These are phyloP conservation scores for Geosmithia putterillii DNA, from an alignment of 2,329 filamentous ascomycete species.

Conservation along the genomic window DNA sequence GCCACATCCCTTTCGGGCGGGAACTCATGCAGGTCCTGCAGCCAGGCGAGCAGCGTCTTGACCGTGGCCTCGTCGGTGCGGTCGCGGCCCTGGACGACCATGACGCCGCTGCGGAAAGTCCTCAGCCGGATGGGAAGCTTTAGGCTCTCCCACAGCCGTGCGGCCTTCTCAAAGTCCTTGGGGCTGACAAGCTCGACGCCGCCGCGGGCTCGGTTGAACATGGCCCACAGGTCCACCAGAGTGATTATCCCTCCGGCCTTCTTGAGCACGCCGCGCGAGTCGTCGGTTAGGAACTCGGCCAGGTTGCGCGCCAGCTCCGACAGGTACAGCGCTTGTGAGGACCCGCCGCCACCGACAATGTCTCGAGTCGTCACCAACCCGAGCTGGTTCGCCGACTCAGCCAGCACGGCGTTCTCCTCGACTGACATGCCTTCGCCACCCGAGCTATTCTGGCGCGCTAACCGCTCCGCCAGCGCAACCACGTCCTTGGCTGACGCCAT, in stretches of 20 bases:
- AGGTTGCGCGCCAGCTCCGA: constrained; percentile 77
- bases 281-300: constrained; percentile 82
- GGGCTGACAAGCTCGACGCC: constrained; percentile 92
- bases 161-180: constrained; percentile 81
- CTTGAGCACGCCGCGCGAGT: constrained; percentile 63
- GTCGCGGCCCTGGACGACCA: constrained; percentile 82
- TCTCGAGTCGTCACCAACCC: constrained; percentile 92
- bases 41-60: constrained; percentile 61
- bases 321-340: constrained; percentile 70
- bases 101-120: constrained; percentile 84
- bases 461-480: constrained; percentile 80
- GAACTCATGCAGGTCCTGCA: constrained; percentile 57
- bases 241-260: constrained; percentile 80
- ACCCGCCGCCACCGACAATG: constrained; percentile 63
- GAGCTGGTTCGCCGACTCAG: constrained; percentile 66
- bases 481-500: constrained; percentile 98
- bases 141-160: constrained; percentile 75
- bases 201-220: constrained; percentile 86
- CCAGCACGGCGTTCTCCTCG: constrained; percentile 64
- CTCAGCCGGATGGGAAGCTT: constrained; percentile 76
- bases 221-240: constrained; percentile 82
- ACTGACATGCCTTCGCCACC: constrained; percentile 47
- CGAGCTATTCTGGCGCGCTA: constrained; percentile 55
- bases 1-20: constrained; percentile 50
- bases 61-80: constrained; percentile 87